phyloP scores from a whole-genome alignment of 257 asterid species.

The Plantago elongata region DNA sequence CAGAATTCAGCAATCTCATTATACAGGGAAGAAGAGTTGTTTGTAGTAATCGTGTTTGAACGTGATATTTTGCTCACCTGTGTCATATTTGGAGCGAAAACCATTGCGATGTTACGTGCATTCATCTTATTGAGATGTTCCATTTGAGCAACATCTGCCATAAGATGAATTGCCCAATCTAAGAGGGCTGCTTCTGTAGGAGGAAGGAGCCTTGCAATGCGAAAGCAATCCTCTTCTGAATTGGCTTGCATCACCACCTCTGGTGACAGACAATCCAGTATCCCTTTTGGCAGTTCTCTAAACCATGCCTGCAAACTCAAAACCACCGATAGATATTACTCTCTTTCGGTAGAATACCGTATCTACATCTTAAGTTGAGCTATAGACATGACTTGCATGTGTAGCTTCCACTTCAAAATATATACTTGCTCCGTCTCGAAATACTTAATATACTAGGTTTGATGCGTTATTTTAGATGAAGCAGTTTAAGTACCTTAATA shows the following conservation, averaged over 20 bases:
- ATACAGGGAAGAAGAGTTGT: too few relatives aligned
- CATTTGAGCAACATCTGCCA: conserved; percentile 91
- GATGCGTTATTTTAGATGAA: conserved; percentile 1
- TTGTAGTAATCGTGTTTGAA: too few relatives aligned
- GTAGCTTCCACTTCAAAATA: neutral
- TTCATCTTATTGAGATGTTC: conserved; percentile 78
- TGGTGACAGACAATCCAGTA: conserved; percentile 69
- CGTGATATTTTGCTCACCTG: conserved; percentile 37
- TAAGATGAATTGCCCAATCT: conserved; percentile 86
- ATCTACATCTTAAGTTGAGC: too few relatives aligned
- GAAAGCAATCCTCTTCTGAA: conserved; percentile 67
- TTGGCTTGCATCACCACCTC: conserved; percentile 74
- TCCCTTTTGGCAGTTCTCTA: conserved; percentile 78
- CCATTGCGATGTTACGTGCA: conserved; percentile 85
- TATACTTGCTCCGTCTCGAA: neutral
- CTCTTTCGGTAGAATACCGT: too few relatives aligned
- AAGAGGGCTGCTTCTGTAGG: conserved; percentile 68
- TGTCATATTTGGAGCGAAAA: conserved; percentile 93
- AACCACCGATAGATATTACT: neutral
- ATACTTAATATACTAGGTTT: too few relatives aligned
- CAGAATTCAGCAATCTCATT: conserved; percentile 14
- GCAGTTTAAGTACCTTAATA: conserved; percentile 43
- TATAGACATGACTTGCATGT: too few relatives aligned
- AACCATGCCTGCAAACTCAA: conserved; percentile 58
- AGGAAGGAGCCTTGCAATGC: conserved; percentile 66